These are phyloP conservation scores for Colletotrichum destructivum DNA, from an alignment of 2,329 filamentous ascomycete species.

Conservation along the genomic window DNA sequence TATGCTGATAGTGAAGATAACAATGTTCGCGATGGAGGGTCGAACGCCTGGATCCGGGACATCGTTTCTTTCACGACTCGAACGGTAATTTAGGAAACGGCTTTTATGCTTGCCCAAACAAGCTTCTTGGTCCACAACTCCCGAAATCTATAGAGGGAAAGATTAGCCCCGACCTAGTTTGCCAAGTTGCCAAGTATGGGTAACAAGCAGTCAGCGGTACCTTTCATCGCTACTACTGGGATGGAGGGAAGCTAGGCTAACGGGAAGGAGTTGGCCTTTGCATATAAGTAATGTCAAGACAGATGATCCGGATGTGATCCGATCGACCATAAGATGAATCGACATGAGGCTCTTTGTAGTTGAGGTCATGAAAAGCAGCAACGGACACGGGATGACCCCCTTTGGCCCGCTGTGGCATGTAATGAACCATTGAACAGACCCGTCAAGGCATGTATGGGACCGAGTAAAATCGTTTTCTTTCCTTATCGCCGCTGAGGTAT, in stretches of 20 bases:
- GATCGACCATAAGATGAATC: neutral
- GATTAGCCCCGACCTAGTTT: neutral
- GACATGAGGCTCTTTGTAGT: neutral
- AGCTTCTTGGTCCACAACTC: neutral
- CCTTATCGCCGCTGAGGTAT: neutral
- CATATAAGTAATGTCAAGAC: neutral
- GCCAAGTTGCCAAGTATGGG: neutral
- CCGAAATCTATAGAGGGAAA: neutral
- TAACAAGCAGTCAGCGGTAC: neutral
- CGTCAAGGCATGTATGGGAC: neutral
- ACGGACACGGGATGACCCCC: neutral
- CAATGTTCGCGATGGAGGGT: too few relatives aligned
- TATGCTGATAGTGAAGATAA: too few relatives aligned
- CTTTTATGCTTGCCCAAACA: too few relatives aligned
- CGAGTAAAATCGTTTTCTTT: neutral
- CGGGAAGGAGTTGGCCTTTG: neutral
- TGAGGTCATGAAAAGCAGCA: neutral
- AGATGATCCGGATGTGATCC: neutral
- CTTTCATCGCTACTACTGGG: neutral
- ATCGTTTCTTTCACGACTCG: too few relatives aligned
- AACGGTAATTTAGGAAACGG: too few relatives aligned
- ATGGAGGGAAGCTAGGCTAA: neutral
- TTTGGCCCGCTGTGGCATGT: neutral
- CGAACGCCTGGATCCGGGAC: too few relatives aligned
- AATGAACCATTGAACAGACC: neutral